These are phyloP conservation scores for Eucalyptus sp. DNA, from an alignment of 345 rosid species.

Conservation along the genomic window DNA sequence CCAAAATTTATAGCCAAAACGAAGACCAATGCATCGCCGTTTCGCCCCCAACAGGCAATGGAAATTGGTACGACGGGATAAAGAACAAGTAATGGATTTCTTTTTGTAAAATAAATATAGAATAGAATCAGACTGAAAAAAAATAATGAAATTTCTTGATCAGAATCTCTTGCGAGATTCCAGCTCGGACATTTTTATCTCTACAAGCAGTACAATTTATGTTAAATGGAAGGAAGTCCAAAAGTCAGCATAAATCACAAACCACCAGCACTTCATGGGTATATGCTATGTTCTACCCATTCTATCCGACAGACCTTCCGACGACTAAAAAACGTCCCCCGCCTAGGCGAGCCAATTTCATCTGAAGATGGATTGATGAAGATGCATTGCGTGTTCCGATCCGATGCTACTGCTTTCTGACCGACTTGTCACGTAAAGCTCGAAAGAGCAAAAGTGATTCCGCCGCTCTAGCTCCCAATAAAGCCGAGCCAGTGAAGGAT, in stretches of 20 bases:
- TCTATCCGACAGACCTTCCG: neutral
- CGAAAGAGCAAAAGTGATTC: neutral
- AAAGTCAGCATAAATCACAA: neutral
- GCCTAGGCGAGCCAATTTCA: neutral
- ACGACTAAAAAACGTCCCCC: neutral
- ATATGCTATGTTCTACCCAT: neutral
- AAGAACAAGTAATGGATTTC: neutral
- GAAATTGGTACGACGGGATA: neutral
- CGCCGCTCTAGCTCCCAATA: conserved; percentile 44
- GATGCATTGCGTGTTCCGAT: neutral
- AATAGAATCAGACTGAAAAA: neutral
- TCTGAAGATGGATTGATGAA: neutral
- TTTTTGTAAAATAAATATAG: neutral
- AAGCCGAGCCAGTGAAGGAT: conserved; percentile 75
- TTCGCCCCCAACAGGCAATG: neutral
- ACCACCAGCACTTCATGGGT: neutral
- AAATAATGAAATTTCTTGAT: neutral
- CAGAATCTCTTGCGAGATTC: neutral
- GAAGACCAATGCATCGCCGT: neutral
- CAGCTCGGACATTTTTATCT: neutral
- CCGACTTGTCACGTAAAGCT: neutral
- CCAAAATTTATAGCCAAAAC: neutral
- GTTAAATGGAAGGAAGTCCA: neutral
- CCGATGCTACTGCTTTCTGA: neutral
- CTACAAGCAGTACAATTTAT: neutral